These are phyloP conservation scores for Suillus spraguei DNA, from an alignment of 768 basidiomycete genomes.

Conservation along the genomic window DNA sequence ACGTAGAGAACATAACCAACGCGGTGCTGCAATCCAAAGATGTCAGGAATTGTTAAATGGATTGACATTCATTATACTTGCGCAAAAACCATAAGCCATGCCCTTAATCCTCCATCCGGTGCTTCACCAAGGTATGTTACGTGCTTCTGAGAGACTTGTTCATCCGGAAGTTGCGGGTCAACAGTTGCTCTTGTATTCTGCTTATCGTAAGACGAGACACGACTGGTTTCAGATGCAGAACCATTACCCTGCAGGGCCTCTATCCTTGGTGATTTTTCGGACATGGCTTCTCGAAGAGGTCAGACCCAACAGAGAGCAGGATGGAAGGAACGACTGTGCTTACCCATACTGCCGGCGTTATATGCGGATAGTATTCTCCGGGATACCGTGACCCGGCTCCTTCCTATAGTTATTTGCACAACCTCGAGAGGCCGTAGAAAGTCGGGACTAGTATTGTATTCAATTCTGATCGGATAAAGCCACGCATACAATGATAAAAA, in stretches of 20 bases:
- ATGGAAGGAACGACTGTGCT: not conserved
- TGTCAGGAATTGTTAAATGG: constrained; percentile 20
- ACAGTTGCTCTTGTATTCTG: not conserved
- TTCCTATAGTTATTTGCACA: not conserved
- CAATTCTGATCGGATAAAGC: not conserved
- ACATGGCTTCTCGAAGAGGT: not conserved
- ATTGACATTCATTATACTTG: constrained; percentile 13
- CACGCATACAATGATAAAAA: not conserved
- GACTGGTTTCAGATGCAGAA: not conserved
- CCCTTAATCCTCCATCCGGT: constrained; percentile 33
- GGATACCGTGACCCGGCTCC: too few relatives aligned
- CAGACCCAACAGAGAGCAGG: not conserved
- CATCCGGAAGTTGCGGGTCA: not conserved
- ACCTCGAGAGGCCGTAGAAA: not conserved
- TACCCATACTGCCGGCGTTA: not conserved
- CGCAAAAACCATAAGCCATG: constrained; percentile 33
- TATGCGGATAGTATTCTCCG: not conserved
- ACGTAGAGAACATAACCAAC: constrained; percentile 8
- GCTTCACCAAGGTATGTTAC: constrained; percentile 25
- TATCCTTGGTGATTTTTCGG: not conserved
- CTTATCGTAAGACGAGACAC: not conserved
- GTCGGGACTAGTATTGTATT: not conserved
- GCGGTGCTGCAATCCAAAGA: constrained; percentile 42
- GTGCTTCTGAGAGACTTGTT: constrained; percentile 12
- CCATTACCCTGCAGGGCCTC: not conserved